Evolutionary conservation across 2,329 filamentous ascomycete species (phyloP), one percentile per base, ranked within the genome.

Genomic region (Neofusicoccum laricinum): DNA sequence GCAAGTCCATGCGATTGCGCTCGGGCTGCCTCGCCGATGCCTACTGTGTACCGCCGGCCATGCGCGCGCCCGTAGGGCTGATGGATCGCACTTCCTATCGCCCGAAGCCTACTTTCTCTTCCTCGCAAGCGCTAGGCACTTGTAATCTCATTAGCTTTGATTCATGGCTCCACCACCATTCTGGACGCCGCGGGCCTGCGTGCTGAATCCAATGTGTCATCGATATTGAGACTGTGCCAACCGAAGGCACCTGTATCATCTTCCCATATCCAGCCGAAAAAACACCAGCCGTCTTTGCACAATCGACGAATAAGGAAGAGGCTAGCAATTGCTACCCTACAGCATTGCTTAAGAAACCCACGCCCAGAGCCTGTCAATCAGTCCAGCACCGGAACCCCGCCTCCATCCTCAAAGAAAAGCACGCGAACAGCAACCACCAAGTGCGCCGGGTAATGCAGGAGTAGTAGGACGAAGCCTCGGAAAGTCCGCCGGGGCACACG

Each of bases 401-500:
- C 58, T 50, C 46, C 58, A 50, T 19, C 12, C 46, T 45, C 30
- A 49, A 61, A 49, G 19, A 34, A 61, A 61, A 61, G 57, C 57
- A 61, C 57, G 49, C 53, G 21, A 32, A 46, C 55, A 59, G 55
- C 55, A 53, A 40, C 50, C 48, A 25, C 49, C 61, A 50, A 46
- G 61, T 63, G 50, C 62, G 62, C 62, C 62, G 61, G 49, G 32
- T 43, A 64, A 64, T 64, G 62, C 62, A 58, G 51, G 62, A 64
- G 62, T 55, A 40, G 58, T 46, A 48, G 48, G 61, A 48, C 61
- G 49, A 46, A 63, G 62, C 34, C 62, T 43, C 50, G 43, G 61
- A 63, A 51, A 43, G 30, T 51, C 59, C 59, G 59, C 59, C 59
- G 46, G 15, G 61, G 49, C 48, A 63, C 40, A 36, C 51, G 51